These are phyloP conservation scores for Clavariopsis aquatica DNA, from an alignment of 495 filamentous ascomycete genomes.

Conservation along the genomic window DNA sequence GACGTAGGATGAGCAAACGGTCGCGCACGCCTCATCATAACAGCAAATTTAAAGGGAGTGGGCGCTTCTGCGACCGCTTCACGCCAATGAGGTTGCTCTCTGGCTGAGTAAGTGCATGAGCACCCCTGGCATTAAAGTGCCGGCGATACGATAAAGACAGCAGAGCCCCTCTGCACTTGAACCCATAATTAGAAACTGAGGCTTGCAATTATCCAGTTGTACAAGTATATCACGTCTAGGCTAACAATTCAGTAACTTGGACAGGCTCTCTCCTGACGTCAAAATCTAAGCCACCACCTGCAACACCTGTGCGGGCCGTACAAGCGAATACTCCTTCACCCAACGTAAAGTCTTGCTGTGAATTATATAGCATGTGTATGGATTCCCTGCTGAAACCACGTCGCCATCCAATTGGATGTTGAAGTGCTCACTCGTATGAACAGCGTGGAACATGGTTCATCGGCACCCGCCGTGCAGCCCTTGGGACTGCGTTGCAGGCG, in stretches of 20 bases:
- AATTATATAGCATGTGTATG: too few species aligned
- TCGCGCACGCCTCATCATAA: conserved; percentile 10
- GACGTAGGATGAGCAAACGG: conserved; percentile 17
- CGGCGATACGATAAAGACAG: conserved; percentile 22
- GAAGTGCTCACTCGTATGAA: too few species aligned
- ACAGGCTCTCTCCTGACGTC: not conserved
- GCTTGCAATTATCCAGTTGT: conserved; percentile 3
- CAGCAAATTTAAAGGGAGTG: conserved; percentile 1
- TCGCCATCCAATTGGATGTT: too few species aligned
- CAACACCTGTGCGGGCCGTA: not conserved
- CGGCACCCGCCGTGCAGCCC: conserved; percentile 1
- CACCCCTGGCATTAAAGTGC: conserved; percentile 16
- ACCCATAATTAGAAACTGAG: conserved; percentile 26
- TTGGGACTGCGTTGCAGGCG: not conserved
- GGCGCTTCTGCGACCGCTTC: conserved; percentile 23
- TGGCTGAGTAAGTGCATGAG: conserved; percentile 24
- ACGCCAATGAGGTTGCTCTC: conserved; percentile 19
- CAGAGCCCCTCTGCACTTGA: conserved; percentile 31
- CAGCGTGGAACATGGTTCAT: not conserved
- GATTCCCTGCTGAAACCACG: not conserved
- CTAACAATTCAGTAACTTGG: not conserved
- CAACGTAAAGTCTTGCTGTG: not conserved
- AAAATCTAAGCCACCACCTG: conserved; percentile 15
- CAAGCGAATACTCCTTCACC: not conserved
- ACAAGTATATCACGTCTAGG: not conserved